Percentiles rank a stretch among this genome's conserved stretches.
phyloP scores from a whole-genome alignment of 164 flowering plant genomes.

The Vitis rupestris region DNA sequence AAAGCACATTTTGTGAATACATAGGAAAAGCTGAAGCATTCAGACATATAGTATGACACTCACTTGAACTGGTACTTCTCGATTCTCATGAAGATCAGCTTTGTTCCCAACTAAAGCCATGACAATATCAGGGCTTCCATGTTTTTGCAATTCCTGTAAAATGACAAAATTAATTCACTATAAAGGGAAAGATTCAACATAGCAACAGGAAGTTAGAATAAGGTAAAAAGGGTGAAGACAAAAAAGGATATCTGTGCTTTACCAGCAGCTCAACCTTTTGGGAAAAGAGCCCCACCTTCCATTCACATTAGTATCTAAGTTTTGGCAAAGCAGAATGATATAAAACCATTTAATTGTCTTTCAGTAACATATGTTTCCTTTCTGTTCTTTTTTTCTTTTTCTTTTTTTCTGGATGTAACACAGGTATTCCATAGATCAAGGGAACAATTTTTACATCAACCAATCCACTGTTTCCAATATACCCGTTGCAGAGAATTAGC shows the following conservation, averaged over 20 bases:
- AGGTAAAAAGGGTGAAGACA: background rate
- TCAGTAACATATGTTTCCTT: no score
- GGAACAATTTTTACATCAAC: no score
- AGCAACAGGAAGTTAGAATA: background rate
- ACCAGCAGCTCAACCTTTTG: no score
- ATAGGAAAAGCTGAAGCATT: background rate
- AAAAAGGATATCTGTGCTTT: background rate
- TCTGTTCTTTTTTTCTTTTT: no score
- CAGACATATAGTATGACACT: constrained; percentile 19
- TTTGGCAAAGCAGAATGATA: no score
- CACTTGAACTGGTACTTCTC: constrained; percentile 77
- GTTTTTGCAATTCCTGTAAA: constrained; percentile 88
- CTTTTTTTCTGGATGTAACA: no score
- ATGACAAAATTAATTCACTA: background rate
- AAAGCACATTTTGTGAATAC: background rate
- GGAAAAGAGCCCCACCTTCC: no score
- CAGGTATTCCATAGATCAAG: no score
- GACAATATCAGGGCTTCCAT: constrained; percentile 92
- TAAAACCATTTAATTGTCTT: no score
- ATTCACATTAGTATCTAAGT: no score
- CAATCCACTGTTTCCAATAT: no score
- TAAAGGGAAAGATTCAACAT: background rate
- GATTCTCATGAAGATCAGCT: constrained; percentile 91
- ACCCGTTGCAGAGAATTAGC: no score
- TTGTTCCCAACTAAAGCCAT: constrained; percentile 99